Conservation (phyloP, 352 stramenopile species). For the Globisporangium heterothallicum region DNA sequence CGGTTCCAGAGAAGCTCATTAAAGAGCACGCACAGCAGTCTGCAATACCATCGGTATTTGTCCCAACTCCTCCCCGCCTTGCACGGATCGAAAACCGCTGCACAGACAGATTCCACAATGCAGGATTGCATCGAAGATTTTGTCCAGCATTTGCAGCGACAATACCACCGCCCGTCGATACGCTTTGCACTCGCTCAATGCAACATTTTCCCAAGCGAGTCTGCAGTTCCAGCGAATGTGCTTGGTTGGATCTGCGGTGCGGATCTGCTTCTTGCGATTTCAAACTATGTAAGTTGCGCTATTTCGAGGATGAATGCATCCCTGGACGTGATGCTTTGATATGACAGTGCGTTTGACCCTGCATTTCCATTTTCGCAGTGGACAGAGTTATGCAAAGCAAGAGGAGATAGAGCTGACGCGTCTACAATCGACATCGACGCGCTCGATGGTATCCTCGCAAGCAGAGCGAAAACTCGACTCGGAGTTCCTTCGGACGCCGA, state of each 20-base stretch:
- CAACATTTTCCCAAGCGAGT: slow-evolving; percentile 32
- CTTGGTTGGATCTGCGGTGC: slow-evolving; percentile 29
- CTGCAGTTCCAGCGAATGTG: slow-evolving; percentile 23
- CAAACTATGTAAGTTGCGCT: slow-evolving; percentile 33
- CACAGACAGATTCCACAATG: slow-evolving; percentile 7
- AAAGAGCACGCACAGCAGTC: slow-evolving; percentile 26
- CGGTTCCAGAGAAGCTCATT: slow-evolving; percentile 23
- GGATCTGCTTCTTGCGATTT: slow-evolving; percentile 28
- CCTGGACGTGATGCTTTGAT: too few relatives aligned
- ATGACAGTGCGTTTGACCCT: not conserved
- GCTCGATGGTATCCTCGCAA: slow-evolving; percentile 41
- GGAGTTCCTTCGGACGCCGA: not conserved
- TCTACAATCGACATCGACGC: slow-evolving; percentile 53
- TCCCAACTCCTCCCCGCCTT: slow-evolving; percentile 21
- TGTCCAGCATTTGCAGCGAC: slow-evolving; percentile 28
- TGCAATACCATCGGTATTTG: slow-evolving; percentile 25
- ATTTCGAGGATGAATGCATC: not conserved
- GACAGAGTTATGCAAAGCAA: slow-evolving; percentile 27
- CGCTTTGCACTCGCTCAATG: slow-evolving; percentile 44
- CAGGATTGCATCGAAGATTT: slow-evolving; percentile 32
- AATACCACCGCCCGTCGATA: slow-evolving; percentile 40
- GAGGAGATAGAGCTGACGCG: slow-evolving; percentile 12
- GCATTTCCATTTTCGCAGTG: slow-evolving; percentile 20
- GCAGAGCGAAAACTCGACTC: not conserved
- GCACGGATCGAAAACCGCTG: slow-evolving; percentile 11